Evolutionary conservation across 768 basidiomycete species (phyloP).

Genomic region (Mycena polygramma): DNA sequence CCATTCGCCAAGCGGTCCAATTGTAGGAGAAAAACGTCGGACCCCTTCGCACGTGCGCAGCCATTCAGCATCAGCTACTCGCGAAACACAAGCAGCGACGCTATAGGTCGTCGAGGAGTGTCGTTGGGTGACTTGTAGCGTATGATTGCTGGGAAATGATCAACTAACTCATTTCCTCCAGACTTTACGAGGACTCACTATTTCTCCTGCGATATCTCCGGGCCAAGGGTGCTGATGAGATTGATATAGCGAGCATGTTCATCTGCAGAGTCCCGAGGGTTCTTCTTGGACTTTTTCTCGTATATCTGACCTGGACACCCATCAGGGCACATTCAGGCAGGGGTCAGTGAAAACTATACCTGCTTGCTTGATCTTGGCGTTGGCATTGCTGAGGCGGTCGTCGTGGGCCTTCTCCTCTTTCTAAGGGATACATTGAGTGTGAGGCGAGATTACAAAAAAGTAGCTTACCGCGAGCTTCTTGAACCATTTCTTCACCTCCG

Average conservation of each 20-base stretch:
- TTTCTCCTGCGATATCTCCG: constrained; percentile 86
- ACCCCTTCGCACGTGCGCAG: constrained; percentile 78
- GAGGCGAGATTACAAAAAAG: constrained; percentile 8
- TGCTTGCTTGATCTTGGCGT: constrained; percentile 83
- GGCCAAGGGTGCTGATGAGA: constrained; percentile 77
- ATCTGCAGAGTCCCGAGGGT: constrained; percentile 71
- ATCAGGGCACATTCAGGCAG: background rate
- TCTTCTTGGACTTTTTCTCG: constrained; percentile 87
- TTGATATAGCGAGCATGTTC: constrained; percentile 86
- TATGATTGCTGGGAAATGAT: constrained; percentile 70
- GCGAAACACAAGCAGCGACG: constrained; percentile 74
- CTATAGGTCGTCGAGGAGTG: constrained; percentile 70
- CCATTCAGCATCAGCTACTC: constrained; percentile 88
- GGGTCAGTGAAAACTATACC: constrained; percentile 51
- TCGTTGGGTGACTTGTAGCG: constrained; percentile 70
- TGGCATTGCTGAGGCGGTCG: constrained; percentile 74
- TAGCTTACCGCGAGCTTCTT: constrained; percentile 80
- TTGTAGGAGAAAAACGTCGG: constrained; percentile 71
- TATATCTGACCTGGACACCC: constrained; percentile 69
- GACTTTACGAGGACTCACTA: constrained; percentile 62
- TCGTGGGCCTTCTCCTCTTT: constrained; percentile 88
- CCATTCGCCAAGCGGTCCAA: constrained; percentile 83
- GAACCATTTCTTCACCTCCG: constrained; percentile 88
- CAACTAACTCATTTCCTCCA: constrained; percentile 11
- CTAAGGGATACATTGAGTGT: constrained; percentile 51